phyloP scores from a whole-genome alignment of 257 asterid genomes.

The Fraxinus anomala region DNA sequence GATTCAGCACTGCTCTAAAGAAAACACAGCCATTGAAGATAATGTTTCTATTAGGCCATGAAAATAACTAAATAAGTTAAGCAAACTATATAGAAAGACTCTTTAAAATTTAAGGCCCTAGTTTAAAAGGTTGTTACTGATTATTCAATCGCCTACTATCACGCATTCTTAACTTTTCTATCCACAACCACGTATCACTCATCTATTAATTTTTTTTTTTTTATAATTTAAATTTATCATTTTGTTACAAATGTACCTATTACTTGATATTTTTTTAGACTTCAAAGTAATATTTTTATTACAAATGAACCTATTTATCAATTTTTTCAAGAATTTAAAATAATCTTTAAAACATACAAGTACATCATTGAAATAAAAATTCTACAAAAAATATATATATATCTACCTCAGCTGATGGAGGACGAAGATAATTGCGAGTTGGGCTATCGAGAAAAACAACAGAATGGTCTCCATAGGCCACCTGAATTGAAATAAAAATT shows the following conservation, averaged over 20 bases:
- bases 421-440: slow-evolving; percentile 59
- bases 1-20: not conserved
- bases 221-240: too few species aligned
- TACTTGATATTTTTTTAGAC: too few species aligned
- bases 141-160: not conserved
- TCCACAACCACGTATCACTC: too few species aligned
- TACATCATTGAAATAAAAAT: slow-evolving; percentile 3
- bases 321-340: not conserved
- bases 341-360: not conserved
- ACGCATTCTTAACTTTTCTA: not conserved
- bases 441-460: slow-evolving; percentile 67
- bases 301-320: not conserved
- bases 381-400: not conserved
- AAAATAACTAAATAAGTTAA: not conserved
- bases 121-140: too few species aligned
- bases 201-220: too few species aligned
- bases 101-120: not conserved
- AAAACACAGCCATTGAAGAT: slow-evolving; percentile 13
- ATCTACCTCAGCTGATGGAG: slow-evolving; percentile 42
- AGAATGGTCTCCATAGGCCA: slow-evolving; percentile 54
- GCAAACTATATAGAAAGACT: not conserved
- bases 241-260: too few species aligned
- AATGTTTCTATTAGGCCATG: not conserved
- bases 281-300: too few species aligned
- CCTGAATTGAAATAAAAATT: slow-evolving; percentile 39